Evolutionary conservation across 371 early-diverging fungal genomes (phyloP).

Genomic region (Syncephalastrum racemosum): DNA sequence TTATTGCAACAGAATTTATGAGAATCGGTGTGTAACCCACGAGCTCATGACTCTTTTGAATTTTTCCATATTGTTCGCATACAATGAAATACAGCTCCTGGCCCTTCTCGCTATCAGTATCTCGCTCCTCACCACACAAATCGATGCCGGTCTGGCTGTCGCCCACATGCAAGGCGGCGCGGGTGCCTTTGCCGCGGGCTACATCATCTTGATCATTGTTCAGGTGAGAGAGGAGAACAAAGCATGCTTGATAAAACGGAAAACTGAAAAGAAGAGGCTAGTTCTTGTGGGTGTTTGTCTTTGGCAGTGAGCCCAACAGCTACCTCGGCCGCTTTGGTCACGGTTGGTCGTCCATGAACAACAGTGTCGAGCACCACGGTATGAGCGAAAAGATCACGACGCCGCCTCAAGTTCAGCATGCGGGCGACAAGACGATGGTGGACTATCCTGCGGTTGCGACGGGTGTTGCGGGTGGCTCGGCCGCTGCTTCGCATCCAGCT

Average conservation of each 20-base stretch:
- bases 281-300: conserved; percentile 48
- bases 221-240: conserved; percentile 24
- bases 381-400: conserved; percentile 2
- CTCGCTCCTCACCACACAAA: conserved; percentile 27
- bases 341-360: conserved; percentile 21
- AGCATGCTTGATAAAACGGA: neutral
- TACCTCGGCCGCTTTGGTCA: conserved; percentile 28
- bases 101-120: conserved; percentile 44
- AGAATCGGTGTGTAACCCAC: conserved; percentile 10
- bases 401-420: conserved; percentile 12
- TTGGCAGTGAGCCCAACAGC: conserved; percentile 47
- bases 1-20: conserved; percentile 3
- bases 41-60: conserved; percentile 9
- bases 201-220: conserved; percentile 39
- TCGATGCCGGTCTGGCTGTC: conserved; percentile 24
- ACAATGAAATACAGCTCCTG: conserved; percentile 26
- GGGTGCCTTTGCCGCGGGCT: conserved; percentile 40
- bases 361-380: conserved; percentile 19
- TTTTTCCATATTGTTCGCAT: neutral
- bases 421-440: conserved; percentile 30
- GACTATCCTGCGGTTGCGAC: conserved; percentile 9
- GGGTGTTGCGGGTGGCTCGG: neutral
- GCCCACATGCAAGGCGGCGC: conserved; percentile 12
- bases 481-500: conserved; percentile 17
- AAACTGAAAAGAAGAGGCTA: conserved; percentile 2